Evolutionary conservation across 768 basidiomycete genomes (phyloP).

Genomic region (Tricholoma sp.): DNA sequence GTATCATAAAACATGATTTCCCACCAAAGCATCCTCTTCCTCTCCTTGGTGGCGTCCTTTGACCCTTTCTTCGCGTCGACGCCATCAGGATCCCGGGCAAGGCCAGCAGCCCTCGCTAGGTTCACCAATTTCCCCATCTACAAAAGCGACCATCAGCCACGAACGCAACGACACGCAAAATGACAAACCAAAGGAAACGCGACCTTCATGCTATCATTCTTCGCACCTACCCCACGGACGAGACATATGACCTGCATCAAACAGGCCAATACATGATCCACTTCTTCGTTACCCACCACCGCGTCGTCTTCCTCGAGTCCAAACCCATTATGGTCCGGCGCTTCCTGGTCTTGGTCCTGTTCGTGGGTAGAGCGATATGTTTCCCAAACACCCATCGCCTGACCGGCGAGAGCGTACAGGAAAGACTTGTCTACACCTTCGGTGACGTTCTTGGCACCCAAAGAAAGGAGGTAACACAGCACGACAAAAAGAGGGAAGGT

Average conservation of each 20-base stretch:
- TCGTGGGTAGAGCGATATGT: slow-evolving; percentile 11
- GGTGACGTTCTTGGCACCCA: slow-evolving; percentile 37
- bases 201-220: slow-evolving; percentile 7
- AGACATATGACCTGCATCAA: slow-evolving; percentile 47
- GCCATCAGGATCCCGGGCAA: slow-evolving; percentile 55
- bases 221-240: slow-evolving; percentile 8
- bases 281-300: slow-evolving; percentile 13
- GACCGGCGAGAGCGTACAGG: slow-evolving; percentile 32
- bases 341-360: neutral
- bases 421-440: slow-evolving; percentile 19
- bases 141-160: slow-evolving; percentile 10
- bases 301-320: slow-evolving; percentile 1
- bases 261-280: slow-evolving; percentile 57
- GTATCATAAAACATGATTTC: slow-evolving; percentile 72
- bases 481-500: slow-evolving; percentile 52
- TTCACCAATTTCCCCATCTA: slow-evolving; percentile 70
- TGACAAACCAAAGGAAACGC: slow-evolving; percentile 37
- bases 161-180: neutral
- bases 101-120: slow-evolving; percentile 57
- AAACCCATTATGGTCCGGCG: neutral
- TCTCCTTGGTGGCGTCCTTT: slow-evolving; percentile 19
- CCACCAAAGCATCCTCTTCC: slow-evolving; percentile 61
- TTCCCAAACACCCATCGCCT: slow-evolving; percentile 36
- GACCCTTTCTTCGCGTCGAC: neutral
- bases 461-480: slow-evolving; percentile 52